Base-by-base conservation (phyloP, 371 early-diverging fungal species). In the Actinomortierella wolfii region DNA sequence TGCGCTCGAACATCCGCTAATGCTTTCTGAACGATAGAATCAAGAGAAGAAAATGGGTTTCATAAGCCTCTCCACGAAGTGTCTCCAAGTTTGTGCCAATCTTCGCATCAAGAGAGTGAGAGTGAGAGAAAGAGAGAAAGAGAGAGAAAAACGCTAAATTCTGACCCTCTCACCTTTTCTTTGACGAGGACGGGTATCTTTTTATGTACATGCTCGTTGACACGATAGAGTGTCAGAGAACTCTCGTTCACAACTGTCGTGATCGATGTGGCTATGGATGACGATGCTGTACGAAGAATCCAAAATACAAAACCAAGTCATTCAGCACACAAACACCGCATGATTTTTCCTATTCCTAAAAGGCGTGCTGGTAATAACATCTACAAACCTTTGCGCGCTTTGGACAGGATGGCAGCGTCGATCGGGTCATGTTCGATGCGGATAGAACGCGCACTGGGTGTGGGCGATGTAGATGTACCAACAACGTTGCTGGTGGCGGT, bases 121-220 rank as follows among this genome's bases (percentile, higher is more conserved):
- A n/a, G n/a, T n/a, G n/a, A n/a, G n/a, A n/a, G n/a, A n/a, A n/a
- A n/a, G n/a, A n/a, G n/a, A n/a, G n/a, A n/a, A n/a, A n/a, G n/a
- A n/a, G n/a, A n/a, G n/a, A n/a, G n/a, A n/a, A n/a, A n/a, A n/a
- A n/a, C n/a, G n/a, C n/a, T n/a, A n/a, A n/a, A n/a, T n/a, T n/a
- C n/a, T n/a, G n/a, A n/a, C n/a, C n/a, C n/a, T n/a, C 18, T 3
- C 57, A 69, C 69, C 69, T 69, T 69, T 48, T 69, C 69, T 20
- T 60, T 59, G 6, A 64, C 69, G 17, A 69, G 48, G 29, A 59
- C 48, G 18, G 69, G 69, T 3, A 69, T 60, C 26, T 69, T 69
- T 48, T 69, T 69, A 46, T 69, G 69, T 11, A 69, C 53, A 39
- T 69, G 69, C 42, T 69, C 69, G 23, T 69, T 69, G 17, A 69